These are phyloP conservation scores for Adansonia grandidieri DNA, from an alignment of 441 rosid species.

Conservation along the genomic window DNA sequence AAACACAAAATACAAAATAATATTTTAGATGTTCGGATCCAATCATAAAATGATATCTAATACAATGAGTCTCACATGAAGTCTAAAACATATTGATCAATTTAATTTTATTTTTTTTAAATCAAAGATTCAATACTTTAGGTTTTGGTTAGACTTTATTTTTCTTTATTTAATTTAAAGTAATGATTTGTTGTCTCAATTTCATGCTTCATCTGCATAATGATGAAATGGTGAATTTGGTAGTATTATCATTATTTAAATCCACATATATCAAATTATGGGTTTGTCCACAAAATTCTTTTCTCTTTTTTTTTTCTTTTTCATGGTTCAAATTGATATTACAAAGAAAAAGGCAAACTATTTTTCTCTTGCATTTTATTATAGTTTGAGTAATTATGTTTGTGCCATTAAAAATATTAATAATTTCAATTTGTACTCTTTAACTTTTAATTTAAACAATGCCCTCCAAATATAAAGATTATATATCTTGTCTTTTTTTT, in stretches of 20 bases:
- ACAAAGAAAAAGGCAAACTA: not conserved
- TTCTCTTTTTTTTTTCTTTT: not conserved
- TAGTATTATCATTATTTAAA: not conserved
- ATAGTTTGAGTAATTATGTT: not conserved
- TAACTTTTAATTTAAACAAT: not conserved
- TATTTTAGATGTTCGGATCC: not conserved
- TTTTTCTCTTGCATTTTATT: not conserved
- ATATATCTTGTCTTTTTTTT: not conserved
- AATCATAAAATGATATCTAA: not conserved
- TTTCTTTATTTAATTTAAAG: not conserved
- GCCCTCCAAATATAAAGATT: not conserved
- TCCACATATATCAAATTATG: not conserved
- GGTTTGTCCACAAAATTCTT: not conserved
- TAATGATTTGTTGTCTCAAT: not conserved
- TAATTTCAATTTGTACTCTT: not conserved
- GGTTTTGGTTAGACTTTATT: not conserved
- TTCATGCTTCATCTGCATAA: not conserved
- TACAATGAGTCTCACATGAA: not conserved
- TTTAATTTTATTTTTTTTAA: not conserved
- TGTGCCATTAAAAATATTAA: not conserved
- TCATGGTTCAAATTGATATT: not conserved
- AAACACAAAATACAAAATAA: not conserved
- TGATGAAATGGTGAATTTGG: not conserved
- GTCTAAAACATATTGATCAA: constrained; percentile 27
- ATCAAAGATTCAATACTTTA: not conserved